Evolutionary conservation across 768 basidiomycete genomes (phyloP), one percentile per base, ranked within the genome.

Genomic region (Podaxis sp.): DNA sequence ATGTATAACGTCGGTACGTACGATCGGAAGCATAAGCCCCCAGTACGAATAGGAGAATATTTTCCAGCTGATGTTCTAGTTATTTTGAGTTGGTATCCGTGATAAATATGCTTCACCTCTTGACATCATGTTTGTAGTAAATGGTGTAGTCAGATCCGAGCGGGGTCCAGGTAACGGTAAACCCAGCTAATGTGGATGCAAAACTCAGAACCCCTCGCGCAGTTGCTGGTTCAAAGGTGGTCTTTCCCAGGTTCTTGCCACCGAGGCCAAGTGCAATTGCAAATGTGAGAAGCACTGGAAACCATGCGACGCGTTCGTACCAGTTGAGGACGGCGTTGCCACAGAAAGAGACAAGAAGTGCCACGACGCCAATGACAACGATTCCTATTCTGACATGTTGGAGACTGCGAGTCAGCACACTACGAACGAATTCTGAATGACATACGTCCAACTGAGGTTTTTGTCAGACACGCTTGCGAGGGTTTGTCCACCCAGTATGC

Each of bases 251-350:
- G 66, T 93, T 80, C 65, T 90, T 88, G 0, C 87, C 91, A 0
- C 90, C 86, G n/a, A 91, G 78, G 2, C 89, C 91, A 12, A 90
- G 74, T 8, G 84, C 85, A 57, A 94, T 82, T 36, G 92, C 66
- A 71, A 88, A 93, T 8, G 87, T 83, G 57, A 94, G 75, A n/a
- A 91, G 69, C 17, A 91, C 83, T 0, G 93, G 93, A 17, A 93
- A 79, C 91, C 92, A 93, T 1, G 88, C 78, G 2, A 89, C 63
- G 10, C 86, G 82, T 67, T 93, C 92, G 67, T 91, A 94, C 83
- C 82, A 82, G 59, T 78, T 77, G 12, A 84, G 73, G 15, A 82
- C 74, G 55, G 71, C 78, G 67, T 79, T 78, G 3, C 88, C 90
- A 78, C 77, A 82, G 77, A 78, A 93, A 64, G 75, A 91, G 70